phyloP scores from a whole-genome alignment of 1,284 basidiomycete genomes.

The Melampsora americana region DNA sequence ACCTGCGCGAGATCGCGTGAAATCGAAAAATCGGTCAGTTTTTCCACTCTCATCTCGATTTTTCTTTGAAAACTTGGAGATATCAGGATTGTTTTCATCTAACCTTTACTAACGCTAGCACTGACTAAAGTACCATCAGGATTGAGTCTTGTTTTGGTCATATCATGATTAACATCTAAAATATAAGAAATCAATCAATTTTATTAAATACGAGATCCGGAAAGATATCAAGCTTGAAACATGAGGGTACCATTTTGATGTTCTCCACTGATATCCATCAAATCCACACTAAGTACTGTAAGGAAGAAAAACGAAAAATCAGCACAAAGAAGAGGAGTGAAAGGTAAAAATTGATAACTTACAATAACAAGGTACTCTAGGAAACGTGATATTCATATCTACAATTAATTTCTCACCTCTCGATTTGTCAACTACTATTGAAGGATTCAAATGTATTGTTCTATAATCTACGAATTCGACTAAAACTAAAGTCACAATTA shows the following conservation, averaged over 20 bases:
- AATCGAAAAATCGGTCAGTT: neutral
- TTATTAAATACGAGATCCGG: neutral
- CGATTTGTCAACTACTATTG: conserved; percentile 85
- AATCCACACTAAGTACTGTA: conserved; percentile 83
- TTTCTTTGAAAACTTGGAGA: conserved; percentile 56
- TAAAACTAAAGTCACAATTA: conserved; percentile 84
- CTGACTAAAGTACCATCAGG: conserved; percentile 63
- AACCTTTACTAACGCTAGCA: conserved; percentile 56
- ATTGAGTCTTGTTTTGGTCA: conserved; percentile 76
- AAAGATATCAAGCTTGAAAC: neutral
- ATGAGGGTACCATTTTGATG: conserved; percentile 62
- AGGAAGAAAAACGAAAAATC: neutral
- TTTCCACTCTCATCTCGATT: no score
- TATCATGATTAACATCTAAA: conserved; percentile 78
- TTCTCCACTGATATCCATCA: conserved; percentile 98
- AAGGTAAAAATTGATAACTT: conserved; percentile 29
- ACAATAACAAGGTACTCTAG: conserved; percentile 95
- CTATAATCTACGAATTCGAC: conserved; percentile 97
- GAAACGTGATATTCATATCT: conserved; percentile 89
- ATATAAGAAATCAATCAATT: conserved; percentile 2
- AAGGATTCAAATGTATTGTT: conserved; percentile 63
- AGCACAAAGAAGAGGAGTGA: neutral
- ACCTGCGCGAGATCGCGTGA: conserved; percentile 10
- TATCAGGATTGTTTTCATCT: conserved; percentile 54
- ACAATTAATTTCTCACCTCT: conserved; percentile 91